phyloP scores from a whole-genome alignment of 176 grass and related monocot genomes.

The Miscanthus lutarioriparius region DNA sequence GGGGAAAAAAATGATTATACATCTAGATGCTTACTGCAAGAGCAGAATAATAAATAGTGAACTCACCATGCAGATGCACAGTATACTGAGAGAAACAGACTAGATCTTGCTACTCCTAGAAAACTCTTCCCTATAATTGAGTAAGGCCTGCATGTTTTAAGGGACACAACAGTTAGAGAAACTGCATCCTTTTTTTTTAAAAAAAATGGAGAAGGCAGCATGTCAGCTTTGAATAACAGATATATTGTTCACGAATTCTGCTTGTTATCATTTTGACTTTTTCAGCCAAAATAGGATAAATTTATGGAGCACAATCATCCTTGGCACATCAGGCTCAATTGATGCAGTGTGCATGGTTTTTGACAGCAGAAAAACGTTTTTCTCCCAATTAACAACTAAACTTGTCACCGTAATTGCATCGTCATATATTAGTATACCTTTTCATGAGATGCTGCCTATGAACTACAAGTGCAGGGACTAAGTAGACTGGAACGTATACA shows the following conservation, averaged over 20 bases:
- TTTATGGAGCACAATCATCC: neutral
- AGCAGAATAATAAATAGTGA: neutral
- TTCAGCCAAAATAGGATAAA: conserved; percentile 15
- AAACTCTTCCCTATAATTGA: conserved; percentile 92
- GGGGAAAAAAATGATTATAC: neutral
- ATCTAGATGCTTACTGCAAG: neutral
- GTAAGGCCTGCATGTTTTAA: conserved; percentile 63
- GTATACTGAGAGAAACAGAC: conserved; percentile 85
- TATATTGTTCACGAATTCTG: neutral
- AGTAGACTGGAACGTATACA: conserved; percentile 92
- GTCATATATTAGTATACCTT: conserved; percentile 60
- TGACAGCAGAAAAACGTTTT: neutral
- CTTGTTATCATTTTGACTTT: neutral
- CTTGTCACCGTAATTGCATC: conserved; percentile 7
- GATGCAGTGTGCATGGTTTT: neutral
- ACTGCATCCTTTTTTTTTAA: neutral
- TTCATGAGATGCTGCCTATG: conserved; percentile 88
- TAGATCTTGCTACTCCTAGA: conserved; percentile 84
- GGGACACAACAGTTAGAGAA: conserved; percentile 27
- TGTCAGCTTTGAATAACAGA: neutral
- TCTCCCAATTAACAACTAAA: conserved; percentile 24
- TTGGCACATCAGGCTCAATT: neutral
- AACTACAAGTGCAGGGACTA: conserved; percentile 91
- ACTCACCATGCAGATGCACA: conserved; percentile 89
- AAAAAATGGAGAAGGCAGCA: conserved; percentile 23